phyloP scores from a whole-genome alignment of 2,329 filamentous ascomycete species.

The Colletotrichum kahawae region DNA sequence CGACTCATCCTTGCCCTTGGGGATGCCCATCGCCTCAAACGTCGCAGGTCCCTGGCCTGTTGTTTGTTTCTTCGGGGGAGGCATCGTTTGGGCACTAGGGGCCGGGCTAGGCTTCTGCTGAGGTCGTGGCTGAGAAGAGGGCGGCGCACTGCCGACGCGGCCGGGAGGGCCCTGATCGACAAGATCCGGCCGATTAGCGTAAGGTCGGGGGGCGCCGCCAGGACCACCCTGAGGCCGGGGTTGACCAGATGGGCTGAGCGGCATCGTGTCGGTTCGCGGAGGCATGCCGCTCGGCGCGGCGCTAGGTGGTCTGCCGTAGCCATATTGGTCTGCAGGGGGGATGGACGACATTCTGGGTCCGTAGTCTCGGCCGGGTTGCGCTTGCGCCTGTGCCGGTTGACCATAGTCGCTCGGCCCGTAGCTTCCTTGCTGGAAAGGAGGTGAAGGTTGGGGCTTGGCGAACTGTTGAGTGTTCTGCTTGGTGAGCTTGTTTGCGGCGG shows the following conservation, averaged over 20 bases:
- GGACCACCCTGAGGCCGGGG: slow-evolving; percentile 9
- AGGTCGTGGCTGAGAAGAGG: slow-evolving; percentile 29
- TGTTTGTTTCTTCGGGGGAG: slow-evolving; percentile 45
- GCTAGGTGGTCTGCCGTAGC: slow-evolving; percentile 32
- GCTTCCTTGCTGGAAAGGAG: slow-evolving; percentile 27
- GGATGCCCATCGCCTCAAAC: slow-evolving; percentile 98
- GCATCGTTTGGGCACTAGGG: slow-evolving; percentile 34
- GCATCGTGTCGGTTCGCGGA: slow-evolving; percentile 38
- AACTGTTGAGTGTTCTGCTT: slow-evolving; percentile 36
- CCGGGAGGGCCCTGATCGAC: slow-evolving; percentile 19
- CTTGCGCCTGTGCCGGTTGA: slow-evolving; percentile 17
- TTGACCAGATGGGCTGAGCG: slow-evolving; percentile 20
- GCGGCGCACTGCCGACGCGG: slow-evolving; percentile 43
- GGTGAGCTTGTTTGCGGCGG: slow-evolving; percentile 41
- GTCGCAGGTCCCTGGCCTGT: slow-evolving; percentile 85
- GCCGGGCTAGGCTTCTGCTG: slow-evolving; percentile 30
- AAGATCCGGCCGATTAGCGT: slow-evolving; percentile 16
- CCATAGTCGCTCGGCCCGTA: slow-evolving; percentile 23
- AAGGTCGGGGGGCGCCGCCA: slow-evolving; percentile 4
- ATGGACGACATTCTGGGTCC: slow-evolving; percentile 40
- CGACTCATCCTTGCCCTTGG: slow-evolving; percentile 78
- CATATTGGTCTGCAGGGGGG: slow-evolving; percentile 30
- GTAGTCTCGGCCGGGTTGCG: slow-evolving; percentile 39
- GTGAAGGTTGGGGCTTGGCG: slow-evolving; percentile 28
- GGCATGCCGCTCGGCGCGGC: slow-evolving; percentile 28